Evolutionary conservation across 73 alveolate genomes (phyloP), one percentile per base, ranked within the genome.

Genomic region (Paramecium sexaurelia): DNA sequence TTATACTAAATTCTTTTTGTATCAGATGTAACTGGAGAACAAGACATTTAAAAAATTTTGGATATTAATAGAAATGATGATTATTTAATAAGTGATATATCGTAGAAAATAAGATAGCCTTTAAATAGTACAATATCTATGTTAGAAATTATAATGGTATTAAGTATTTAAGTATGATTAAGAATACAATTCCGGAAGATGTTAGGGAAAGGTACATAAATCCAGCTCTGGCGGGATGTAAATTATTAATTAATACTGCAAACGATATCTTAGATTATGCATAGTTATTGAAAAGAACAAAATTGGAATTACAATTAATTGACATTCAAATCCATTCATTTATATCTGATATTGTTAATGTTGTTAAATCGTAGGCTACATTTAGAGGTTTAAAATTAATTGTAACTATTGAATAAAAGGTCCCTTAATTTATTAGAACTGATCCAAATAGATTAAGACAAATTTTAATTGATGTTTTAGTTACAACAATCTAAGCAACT

Each of bases 401-500:
- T 29, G 43, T 66, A 13, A 29, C 37, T 66, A 66, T 66, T 20
- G 43, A 66, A 26, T 29, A 66, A 29, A 29, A 26, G 4, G 83
- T 66, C 0, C 45, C 51, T 29, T 26, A 66, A 66, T 66, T 66
- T 66, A 66, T 66, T 10, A 66, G 83, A 66, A 66, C 83, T 20
- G 83, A 66, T 66, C 83, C 83, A 13, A 66, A 66, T 66, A 66
- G 83, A 66, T 6, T 66, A 66, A 66, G 83, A 66, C 24, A 66
- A 66, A 26, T 66, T 29, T 29, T 66, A 66, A 32, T 32, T 66
- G 43, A 66, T 66, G 11, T 66, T 5, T 66, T 66, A 26, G 43
- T 66, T 6, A 32, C 83, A 10, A 11, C 10, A 5, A 66, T 66
- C 1, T 66, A 66, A 66, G 83, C 43, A 6, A 66, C 83, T 24